Conservation (phyloP, 805 yeast genomes). For the Pichia ethanolica region DNA sequence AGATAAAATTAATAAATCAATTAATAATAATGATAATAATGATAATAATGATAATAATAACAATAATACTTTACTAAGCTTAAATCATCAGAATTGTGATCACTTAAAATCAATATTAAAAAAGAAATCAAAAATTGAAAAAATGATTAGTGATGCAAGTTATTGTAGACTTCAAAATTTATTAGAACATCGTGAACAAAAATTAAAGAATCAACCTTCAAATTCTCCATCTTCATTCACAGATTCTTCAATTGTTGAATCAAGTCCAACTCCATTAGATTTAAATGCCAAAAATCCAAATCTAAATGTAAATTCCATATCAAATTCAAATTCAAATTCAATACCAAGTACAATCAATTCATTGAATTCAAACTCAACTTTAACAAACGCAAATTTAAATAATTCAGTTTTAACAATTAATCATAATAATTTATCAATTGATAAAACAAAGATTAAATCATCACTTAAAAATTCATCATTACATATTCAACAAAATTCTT, state of each 20-base stretch:
- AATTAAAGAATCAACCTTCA: slow-evolving; percentile 18
- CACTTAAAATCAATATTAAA: slow-evolving; percentile 79
- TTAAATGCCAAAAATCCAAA: neutral
- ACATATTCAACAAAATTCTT: slow-evolving; percentile 6
- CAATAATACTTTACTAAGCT: slow-evolving; percentile 6
- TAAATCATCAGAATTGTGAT: slow-evolving; percentile 12
- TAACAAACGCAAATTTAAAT: slow-evolving; percentile 7
- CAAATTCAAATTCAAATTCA: slow-evolving; percentile 4
- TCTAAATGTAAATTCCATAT: too few species aligned
- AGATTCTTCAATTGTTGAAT: slow-evolving; percentile 25
- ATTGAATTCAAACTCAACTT: slow-evolving; percentile 6
- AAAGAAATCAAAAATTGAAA: slow-evolving; percentile 77
- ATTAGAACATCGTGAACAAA: slow-evolving; percentile 25
- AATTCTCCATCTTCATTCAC: slow-evolving; percentile 4
- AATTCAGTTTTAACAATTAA: neutral
- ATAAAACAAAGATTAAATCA: slow-evolving; percentile 7
- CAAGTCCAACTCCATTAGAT: slow-evolving; percentile 5
- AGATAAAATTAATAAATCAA: neutral
- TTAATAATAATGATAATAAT: neutral
- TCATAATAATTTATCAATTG: neutral
- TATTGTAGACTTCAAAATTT: slow-evolving; percentile 26
- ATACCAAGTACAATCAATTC: slow-evolving; percentile 4
- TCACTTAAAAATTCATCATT: slow-evolving; percentile 11
- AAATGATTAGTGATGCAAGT: slow-evolving; percentile 56
- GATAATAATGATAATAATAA: slow-evolving; percentile 4